Evolutionary conservation across 2,329 filamentous ascomycete genomes (phyloP), one percentile per base, ranked within the genome.

Genomic region (Xylariaceae sp.): DNA sequence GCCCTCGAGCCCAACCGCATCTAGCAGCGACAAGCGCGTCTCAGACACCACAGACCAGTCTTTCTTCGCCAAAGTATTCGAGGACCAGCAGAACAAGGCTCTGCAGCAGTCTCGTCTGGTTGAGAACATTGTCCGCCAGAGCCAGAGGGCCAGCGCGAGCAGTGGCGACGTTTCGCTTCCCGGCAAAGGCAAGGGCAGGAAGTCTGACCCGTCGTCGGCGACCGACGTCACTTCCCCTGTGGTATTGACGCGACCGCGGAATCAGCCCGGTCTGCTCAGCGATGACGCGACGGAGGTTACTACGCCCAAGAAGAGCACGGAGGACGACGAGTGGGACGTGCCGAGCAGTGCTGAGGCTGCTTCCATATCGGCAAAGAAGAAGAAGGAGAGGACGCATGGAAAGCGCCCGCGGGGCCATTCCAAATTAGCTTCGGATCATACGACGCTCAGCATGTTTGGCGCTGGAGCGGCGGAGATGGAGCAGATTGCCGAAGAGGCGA

Each of bases 51-150:
- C 58, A 19, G 50, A 60, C 22, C 48, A 51, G 13, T 57, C 58
- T 1, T 60, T 59, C 39, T 60, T 63, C 32, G 53, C 51, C 7
- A 43, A 43, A 18, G 42, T 60, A 17, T 57, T 56, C 40, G 45
- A 53, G 12, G 50, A 51, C 12, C 57, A 59, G 40, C 53, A 59
- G 39, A 41, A 31, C 31, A 50, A 53, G 18, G 53, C 53, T 3
- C 40, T 50, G 15, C 51, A 61, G 22, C 56, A 58, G n/a, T 56
- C 56, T 4, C 39, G 50, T 22, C 55, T 63, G 17, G 53, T 63
- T 32, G 60, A 62, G 39, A 55, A 55, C 8, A 62, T 63, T 12
- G 54, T 63, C 18, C 58, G 53, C 19, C 57, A 58, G 35, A 61
- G 57, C 35, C 59, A 63, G 43, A 59, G 52, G 29, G 58, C 54